phyloP scores from a whole-genome alignment of 805 yeast genomes.

The Candida argentea region DNA sequence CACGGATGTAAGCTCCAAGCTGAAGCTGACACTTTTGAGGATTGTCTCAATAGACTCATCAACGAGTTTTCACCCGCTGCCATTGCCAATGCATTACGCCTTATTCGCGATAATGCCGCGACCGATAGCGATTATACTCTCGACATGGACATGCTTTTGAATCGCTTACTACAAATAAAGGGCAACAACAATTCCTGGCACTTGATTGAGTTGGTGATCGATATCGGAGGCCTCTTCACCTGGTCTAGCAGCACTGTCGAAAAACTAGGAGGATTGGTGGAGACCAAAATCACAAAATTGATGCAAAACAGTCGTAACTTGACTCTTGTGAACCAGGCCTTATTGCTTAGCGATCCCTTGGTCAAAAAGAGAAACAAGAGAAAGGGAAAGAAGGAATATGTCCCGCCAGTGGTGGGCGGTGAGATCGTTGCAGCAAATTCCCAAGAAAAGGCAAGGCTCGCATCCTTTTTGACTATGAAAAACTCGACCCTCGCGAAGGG shows the following conservation, averaged over 20 bases:
- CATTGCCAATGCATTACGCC: conserved; percentile 40
- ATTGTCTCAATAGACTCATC: conserved; percentile 53
- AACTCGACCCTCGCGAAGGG: conserved; percentile 16
- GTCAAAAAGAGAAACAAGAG: conserved; percentile 17
- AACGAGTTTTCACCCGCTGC: conserved; percentile 54
- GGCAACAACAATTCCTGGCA: conserved; percentile 44
- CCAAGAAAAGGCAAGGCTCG: conserved; percentile 20
- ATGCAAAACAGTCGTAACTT: conserved; percentile 33
- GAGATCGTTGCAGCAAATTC: conserved; percentile 15
- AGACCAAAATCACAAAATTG: conserved; percentile 35
- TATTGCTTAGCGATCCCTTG: conserved; percentile 18
- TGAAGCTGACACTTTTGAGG: conserved; percentile 40
- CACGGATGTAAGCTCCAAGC: conserved; percentile 33
- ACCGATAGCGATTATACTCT: conserved; percentile 9
- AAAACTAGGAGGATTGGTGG: conserved; percentile 34
- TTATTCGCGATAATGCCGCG: conserved; percentile 17
- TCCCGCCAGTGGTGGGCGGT: conserved; percentile 11
- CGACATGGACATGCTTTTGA: conserved; percentile 30
- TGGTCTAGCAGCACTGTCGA: conserved; percentile 45
- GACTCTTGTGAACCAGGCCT: conserved; percentile 37
- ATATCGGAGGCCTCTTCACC: conserved; percentile 63
- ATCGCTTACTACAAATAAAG: conserved; percentile 19
- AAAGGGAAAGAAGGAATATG: conserved; percentile 5
- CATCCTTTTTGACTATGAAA: conserved; percentile 23
- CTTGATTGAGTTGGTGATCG: conserved; percentile 55